A percentile compares a stretch with the other conserved stretches of the same genome.
These are phyloP conservation scores for Chiua virens DNA, from an alignment of 768 basidiomycete species.

Conservation along the genomic window DNA sequence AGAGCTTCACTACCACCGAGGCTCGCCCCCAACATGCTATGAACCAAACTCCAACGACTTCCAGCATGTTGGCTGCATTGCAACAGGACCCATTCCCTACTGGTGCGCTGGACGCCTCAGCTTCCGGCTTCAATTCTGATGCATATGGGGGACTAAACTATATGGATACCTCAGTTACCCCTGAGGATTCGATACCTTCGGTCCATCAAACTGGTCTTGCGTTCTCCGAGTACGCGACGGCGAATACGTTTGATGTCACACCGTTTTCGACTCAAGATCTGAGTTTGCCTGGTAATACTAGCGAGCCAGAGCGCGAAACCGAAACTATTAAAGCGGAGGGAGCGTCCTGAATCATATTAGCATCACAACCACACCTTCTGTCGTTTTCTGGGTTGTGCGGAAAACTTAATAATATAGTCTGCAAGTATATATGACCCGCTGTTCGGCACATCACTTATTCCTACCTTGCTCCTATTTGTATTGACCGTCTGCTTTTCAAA, in stretches of 20 bases:
- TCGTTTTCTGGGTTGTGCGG: constrained; percentile 28
- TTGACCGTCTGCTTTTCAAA: constrained; percentile 33
- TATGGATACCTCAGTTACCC: constrained; percentile 67
- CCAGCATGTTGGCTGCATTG: constrained; percentile 87
- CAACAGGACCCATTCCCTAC: constrained; percentile 72
- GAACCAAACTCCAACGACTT: constrained; percentile 82
- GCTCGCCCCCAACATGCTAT: constrained; percentile 62
- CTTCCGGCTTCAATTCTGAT: constrained; percentile 64
- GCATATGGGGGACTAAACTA: constrained; percentile 71
- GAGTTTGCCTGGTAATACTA: constrained; percentile 52
- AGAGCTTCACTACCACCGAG: constrained; percentile 69
- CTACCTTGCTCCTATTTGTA: constrained; percentile 40
- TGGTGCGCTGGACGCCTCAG: constrained; percentile 63
- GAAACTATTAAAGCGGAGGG: constrained; percentile 72
- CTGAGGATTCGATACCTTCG: constrained; percentile 61
- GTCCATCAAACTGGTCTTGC: constrained; percentile 64
- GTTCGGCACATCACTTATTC: constrained; percentile 36
- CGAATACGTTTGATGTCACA: constrained; percentile 67
- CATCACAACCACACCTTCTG: constrained; percentile 19
- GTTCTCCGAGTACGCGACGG: constrained; percentile 69
- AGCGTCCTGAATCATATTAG: constrained; percentile 27
- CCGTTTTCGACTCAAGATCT: constrained; percentile 69
- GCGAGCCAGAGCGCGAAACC: constrained; percentile 61
- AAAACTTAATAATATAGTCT: constrained; percentile 30
- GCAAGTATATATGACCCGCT: constrained; percentile 35